Percentiles rank a stretch among this genome's conserved stretches.
Evolutionary conservation across 2,329 filamentous ascomycete species (phyloP).

Genomic region (Diplocarpon mali): DNA sequence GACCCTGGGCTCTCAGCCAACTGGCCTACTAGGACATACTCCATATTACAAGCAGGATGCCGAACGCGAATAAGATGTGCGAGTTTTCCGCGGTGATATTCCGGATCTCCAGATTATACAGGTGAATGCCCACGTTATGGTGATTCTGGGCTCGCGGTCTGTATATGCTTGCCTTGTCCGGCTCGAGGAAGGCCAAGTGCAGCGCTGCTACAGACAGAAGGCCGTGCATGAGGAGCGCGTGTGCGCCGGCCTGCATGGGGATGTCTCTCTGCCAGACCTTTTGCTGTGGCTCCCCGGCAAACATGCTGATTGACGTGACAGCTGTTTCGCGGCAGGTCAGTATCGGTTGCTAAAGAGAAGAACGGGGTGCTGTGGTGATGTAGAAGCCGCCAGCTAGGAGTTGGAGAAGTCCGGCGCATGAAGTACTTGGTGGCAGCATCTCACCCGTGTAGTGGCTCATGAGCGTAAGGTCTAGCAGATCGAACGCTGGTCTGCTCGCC

Average conservation of each 20-base stretch:
- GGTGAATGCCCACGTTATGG: neutral
- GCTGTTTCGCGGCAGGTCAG: too few relatives aligned
- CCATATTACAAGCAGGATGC: neutral
- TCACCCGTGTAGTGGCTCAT: constrained; percentile 1
- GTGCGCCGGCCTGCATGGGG: neutral
- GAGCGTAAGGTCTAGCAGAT: constrained; percentile 1
- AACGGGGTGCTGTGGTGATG: too few relatives aligned
- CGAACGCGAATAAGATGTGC: neutral
- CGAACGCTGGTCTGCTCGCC: neutral
- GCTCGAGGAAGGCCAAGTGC: neutral
- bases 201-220: neutral
- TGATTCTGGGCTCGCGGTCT: constrained; percentile 1
- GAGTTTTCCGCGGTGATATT: neutral
- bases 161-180: neutral
- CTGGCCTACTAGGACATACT: too few relatives aligned
- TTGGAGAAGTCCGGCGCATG: too few relatives aligned
- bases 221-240: constrained; percentile 1
- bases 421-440: too few relatives aligned
- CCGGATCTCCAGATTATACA: neutral
- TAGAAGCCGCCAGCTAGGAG: too few relatives aligned
- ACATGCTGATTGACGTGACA: neutral
- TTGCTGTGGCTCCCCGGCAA: neutral
- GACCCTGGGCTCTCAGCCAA: too few relatives aligned
- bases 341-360: too few relatives aligned
- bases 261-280: constrained; percentile 1